phyloP scores from a whole-genome alignment of 2,329 filamentous ascomycete species.

The Calonectria honghensis region DNA sequence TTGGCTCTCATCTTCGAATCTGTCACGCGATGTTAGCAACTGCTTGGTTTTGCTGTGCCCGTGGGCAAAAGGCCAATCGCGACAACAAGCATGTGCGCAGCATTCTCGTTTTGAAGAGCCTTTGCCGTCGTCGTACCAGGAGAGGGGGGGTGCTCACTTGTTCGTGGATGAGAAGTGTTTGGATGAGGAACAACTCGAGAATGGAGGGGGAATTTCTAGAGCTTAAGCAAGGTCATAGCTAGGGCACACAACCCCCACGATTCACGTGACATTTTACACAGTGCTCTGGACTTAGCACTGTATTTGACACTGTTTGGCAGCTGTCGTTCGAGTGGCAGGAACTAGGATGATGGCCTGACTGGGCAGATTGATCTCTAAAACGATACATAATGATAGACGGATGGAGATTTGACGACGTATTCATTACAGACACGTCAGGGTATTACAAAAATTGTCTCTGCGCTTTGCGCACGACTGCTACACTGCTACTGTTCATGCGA shows the following conservation, averaged over 20 bases:
- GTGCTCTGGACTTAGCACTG: background rate
- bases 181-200: slow-evolving; percentile 63
- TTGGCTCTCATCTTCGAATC: slow-evolving; percentile 87
- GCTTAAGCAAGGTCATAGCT: slow-evolving; percentile 57
- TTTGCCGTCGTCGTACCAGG: slow-evolving; percentile 33
- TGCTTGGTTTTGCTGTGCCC: slow-evolving; percentile 24
- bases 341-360: slow-evolving; percentile 6
- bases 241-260: slow-evolving; percentile 61
- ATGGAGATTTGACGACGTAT: background rate
- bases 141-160: slow-evolving; percentile 57
- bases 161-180: slow-evolving; percentile 68
- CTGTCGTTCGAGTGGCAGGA: slow-evolving; percentile 9
- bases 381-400: background rate
- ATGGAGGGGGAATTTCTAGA: slow-evolving; percentile 55
- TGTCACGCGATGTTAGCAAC: slow-evolving; percentile 51
- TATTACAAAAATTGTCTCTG: background rate
- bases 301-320: slow-evolving; percentile 5
- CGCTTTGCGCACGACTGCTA: slow-evolving; percentile 33
- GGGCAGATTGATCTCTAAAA: background rate
- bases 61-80: slow-evolving; percentile 33
- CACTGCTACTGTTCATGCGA: slow-evolving; percentile 19
- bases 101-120: slow-evolving; percentile 36
- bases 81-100: slow-evolving; percentile 38
- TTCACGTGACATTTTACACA: slow-evolving; percentile 57
- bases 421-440: background rate